Evolutionary conservation across 805 yeast genomes (phyloP), one percentile per base, ranked within the genome.

Genomic region (Candida arabinofermentans): DNA sequence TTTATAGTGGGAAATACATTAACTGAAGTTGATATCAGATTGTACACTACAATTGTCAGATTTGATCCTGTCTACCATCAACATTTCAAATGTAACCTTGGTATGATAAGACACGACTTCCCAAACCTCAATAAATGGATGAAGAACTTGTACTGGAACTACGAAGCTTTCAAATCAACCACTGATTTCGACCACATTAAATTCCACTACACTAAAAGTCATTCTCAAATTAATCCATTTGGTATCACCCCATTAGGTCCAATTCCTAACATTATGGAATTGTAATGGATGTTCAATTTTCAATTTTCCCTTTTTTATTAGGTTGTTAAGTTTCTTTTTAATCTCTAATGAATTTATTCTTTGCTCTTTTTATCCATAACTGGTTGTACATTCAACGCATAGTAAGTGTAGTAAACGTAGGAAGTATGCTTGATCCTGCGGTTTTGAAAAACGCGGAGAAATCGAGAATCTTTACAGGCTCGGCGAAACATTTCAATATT

Each of bases 21-120:
- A 41, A 90, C 97, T 2, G 96, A 91, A 66, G 95, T 95, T 6
- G 99, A 91, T 62, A 72, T 91, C 43, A 74, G 97, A 50, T 75
- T 91, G 37, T 91, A 68, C 67, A 80, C 96, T 19, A 91, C 98
- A 2, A 81, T 91, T 44, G 72, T 88, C 34, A 78, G 99, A 55
- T 91, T 91, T 57, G 98, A 91, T 62, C 85, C 95, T 1, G 95
- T 89, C 18, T 91, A 91, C 59, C 91, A 84, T 40, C 96, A 90
- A 64, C 97, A 91, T 64, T 93, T 91, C 77, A 93, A 91, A 67
- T 86, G 96, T 64, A 91, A 91, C 64, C 63, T 88, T 47, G 81
- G 81, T 36, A 83, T 81, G 71, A 85, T 91, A 54, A 77, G 96
- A 58, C 62, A 56, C 33, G 86, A 87, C 49, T 91, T 79, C 61